These are phyloP conservation scores for Murraya koenigii DNA, from an alignment of 345 rosid genomes.

Conservation along the genomic window DNA sequence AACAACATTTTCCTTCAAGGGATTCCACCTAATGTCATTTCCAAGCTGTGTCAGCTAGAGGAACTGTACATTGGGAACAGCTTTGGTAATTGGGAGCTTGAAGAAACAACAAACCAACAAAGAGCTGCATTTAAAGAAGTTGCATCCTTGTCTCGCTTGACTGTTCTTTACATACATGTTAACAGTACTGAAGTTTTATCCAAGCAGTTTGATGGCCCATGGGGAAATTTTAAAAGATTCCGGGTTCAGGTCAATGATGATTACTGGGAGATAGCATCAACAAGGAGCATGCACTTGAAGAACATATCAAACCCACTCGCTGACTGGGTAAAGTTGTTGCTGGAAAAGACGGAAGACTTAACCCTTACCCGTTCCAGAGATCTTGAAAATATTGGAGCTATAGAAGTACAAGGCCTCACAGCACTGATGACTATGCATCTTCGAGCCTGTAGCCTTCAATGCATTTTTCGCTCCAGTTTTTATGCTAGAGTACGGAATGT, in stretches of 20 bases:
- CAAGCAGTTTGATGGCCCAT: neutral
- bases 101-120: neutral
- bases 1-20: slow-evolving; percentile 14
- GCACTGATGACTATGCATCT: neutral
- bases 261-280: slow-evolving; percentile 6
- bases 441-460: slow-evolving; percentile 1
- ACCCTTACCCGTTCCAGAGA: neutral
- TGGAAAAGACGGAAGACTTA: neutral
- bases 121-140: slow-evolving; percentile 23
- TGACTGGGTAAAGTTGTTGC: neutral
- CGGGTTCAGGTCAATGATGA: slow-evolving; percentile 3
- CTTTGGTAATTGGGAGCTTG: slow-evolving; percentile 30
- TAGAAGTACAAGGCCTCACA: neutral
- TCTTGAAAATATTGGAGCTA: neutral
- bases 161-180: slow-evolving; percentile 8
- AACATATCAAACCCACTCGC: neutral
- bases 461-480: neutral
- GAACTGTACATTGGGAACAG: slow-evolving; percentile 25
- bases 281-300: slow-evolving; percentile 3
- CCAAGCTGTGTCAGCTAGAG: slow-evolving; percentile 26
- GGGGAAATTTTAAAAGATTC: slow-evolving; percentile 5
- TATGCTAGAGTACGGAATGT: neutral
- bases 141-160: slow-evolving; percentile 13
- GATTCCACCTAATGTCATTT: slow-evolving; percentile 29
- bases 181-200: slow-evolving; percentile 2